Conservation (phyloP, 2,329 filamentous ascomycete species). For the Coniochaeta sp. region DNA sequence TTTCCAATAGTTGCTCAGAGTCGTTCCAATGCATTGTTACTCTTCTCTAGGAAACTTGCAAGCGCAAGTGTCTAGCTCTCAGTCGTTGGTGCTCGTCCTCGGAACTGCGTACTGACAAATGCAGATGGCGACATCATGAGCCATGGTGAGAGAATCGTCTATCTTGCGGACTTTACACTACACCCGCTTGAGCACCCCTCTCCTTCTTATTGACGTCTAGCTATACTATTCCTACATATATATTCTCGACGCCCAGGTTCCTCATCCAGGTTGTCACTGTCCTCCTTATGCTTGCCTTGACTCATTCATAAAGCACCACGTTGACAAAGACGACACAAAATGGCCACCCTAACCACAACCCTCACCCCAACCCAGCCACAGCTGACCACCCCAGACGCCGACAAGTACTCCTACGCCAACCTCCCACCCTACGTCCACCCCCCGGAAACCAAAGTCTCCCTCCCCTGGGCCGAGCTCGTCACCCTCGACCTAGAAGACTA, state of each 20-base stretch:
- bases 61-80: too few relatives aligned
- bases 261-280: too few relatives aligned
- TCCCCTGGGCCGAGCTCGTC: slow-evolving; percentile 44
- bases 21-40: too few relatives aligned
- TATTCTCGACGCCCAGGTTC: too few relatives aligned
- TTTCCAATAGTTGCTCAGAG: too few relatives aligned
- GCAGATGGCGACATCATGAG: slow-evolving; percentile 1
- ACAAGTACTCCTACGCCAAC: slow-evolving; percentile 15
- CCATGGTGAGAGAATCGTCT: not conserved
- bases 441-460: slow-evolving; percentile 36
- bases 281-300: too few relatives aligned
- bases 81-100: too few relatives aligned
- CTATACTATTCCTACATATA: not conserved
- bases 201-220: not conserved
- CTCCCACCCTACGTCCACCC: slow-evolving; percentile 35
- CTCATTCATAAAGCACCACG: not conserved
- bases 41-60: too few relatives aligned
- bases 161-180: not conserved
- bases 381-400: slow-evolving; percentile 10
- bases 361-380: slow-evolving; percentile 3
- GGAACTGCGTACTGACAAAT: not conserved
- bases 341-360: slow-evolving; percentile 10
- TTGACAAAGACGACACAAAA: not conserved
- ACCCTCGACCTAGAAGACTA: slow-evolving; percentile 45
- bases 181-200: too few relatives aligned